phyloP scores from a whole-genome alignment of 1,284 basidiomycete genomes.

The Ganoderma sinense region DNA sequence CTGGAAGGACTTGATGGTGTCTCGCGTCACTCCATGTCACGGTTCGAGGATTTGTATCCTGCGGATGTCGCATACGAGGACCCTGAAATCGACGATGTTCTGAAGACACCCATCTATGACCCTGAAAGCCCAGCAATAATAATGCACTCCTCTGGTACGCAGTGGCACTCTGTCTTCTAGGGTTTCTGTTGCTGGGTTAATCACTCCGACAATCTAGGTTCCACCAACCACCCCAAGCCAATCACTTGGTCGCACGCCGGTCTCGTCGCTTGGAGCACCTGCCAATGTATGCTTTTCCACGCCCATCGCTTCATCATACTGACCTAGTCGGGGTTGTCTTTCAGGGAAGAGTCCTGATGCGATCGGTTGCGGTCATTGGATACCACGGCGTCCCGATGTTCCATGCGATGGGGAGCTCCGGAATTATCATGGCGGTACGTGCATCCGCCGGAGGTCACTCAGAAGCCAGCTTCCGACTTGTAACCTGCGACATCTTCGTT shows the following conservation, averaged over 20 bases:
- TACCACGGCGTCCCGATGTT: constrained; percentile 23
- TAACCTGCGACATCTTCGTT: not conserved
- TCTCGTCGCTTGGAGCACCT: not conserved
- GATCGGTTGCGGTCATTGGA: not conserved
- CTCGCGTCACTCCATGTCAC: too few relatives aligned
- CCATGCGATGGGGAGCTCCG: constrained; percentile 16
- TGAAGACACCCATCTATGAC: too few relatives aligned
- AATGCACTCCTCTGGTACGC: too few relatives aligned
- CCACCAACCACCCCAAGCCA: constrained; percentile 29
- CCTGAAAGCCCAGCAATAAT: too few relatives aligned
- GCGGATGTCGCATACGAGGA: too few relatives aligned
- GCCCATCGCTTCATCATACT: not conserved
- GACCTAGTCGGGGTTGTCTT: not conserved
- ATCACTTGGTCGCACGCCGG: constrained; percentile 18
- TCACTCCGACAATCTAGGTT: too few relatives aligned
- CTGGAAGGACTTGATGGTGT: too few relatives aligned
- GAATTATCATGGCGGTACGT: constrained; percentile 5
- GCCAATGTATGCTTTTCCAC: not conserved
- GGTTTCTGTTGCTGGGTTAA: too few relatives aligned
- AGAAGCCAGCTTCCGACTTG: not conserved
- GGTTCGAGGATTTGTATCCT: too few relatives aligned
- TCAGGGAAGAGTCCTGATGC: not conserved
- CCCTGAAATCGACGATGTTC: too few relatives aligned
- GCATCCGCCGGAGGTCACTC: not conserved
- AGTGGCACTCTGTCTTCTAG: too few relatives aligned